Conservation (phyloP, 2,329 filamentous ascomycete species). For the Curvularia hawaiiensis region DNA sequence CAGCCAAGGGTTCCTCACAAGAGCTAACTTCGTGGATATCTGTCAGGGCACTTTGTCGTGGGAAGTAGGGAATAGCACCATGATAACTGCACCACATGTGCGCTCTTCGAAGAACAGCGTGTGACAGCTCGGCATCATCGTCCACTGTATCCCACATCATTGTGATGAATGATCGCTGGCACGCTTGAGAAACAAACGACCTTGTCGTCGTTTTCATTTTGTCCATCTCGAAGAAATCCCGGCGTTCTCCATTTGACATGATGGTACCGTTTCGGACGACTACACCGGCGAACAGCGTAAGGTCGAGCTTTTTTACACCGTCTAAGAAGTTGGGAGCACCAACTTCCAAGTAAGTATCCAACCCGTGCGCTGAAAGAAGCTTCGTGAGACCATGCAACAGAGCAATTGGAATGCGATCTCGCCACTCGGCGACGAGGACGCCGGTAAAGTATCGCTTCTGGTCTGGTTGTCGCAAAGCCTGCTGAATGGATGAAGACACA, state of each 20-base stretch:
- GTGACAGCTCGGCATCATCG: conserved; percentile 40
- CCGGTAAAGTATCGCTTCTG: conserved; percentile 40
- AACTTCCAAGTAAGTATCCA: conserved; percentile 44
- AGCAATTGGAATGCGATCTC: conserved; percentile 32
- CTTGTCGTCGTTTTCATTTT: conserved; percentile 48
- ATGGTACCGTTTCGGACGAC: conserved; percentile 46
- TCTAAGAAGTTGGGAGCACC: conserved; percentile 43
- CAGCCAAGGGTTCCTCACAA: conserved; percentile 42
- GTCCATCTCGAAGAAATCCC: conserved; percentile 48
- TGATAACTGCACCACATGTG: conserved; percentile 48
- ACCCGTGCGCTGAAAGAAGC: conserved; percentile 37
- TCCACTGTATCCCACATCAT: conserved; percentile 49
- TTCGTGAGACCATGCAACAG: conserved; percentile 40
- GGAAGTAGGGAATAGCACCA: conserved; percentile 40
- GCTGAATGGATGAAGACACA: conserved; percentile 31
- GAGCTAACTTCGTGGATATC: conserved; percentile 31
- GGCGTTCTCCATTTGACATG: conserved; percentile 39
- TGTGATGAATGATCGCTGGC: conserved; percentile 41
- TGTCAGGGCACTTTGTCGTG: conserved; percentile 31
- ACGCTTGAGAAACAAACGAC: conserved; percentile 46
- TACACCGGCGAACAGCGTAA: conserved; percentile 37
- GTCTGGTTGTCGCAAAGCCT: conserved; percentile 31
- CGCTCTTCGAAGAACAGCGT: conserved; percentile 43
- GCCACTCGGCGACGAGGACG: conserved; percentile 43
- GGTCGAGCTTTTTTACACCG: conserved; percentile 28